phyloP scores from a whole-genome alignment of 768 basidiomycete species.

The Dictyophora rubrovolvata region DNA sequence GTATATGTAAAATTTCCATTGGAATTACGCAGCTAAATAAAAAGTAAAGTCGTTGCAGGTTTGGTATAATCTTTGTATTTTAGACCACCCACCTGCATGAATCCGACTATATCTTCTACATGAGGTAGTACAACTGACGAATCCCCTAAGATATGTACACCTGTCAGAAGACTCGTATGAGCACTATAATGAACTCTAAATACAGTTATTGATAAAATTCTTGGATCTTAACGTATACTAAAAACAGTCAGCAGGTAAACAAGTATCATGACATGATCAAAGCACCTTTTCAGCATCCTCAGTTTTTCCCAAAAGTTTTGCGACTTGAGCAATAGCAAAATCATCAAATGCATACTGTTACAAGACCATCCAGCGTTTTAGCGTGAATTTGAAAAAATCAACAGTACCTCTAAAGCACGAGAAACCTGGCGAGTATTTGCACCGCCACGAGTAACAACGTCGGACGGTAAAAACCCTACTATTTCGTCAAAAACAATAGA shows the following conservation, averaged over 20 bases:
- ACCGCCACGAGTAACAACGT: conserved; percentile 31
- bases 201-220: conserved; percentile 41
- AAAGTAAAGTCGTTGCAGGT: background rate
- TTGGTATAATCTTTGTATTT: background rate
- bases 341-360: conserved; percentile 52
- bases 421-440: conserved; percentile 55
- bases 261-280: background rate
- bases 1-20: conserved; percentile 54
- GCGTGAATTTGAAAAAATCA: background rate
- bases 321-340: conserved; percentile 55
- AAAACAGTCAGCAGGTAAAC: background rate
- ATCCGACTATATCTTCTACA: conserved; percentile 33
- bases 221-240: conserved; percentile 45
- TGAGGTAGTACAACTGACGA: conserved; percentile 29
- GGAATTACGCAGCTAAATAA: conserved; percentile 41
- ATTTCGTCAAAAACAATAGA: background rate
- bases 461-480: conserved; percentile 23
- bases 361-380: background rate
- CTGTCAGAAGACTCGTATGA: background rate
- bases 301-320: conserved; percentile 39
- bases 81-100: conserved; percentile 42
- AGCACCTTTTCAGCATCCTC: conserved; percentile 42
- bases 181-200: background rate
- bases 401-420: conserved; percentile 44
- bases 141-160: background rate